Evolutionary conservation across 768 basidiomycete species (phyloP), one percentile per base, ranked within the genome.

Genomic region (Suillus plorans): DNA sequence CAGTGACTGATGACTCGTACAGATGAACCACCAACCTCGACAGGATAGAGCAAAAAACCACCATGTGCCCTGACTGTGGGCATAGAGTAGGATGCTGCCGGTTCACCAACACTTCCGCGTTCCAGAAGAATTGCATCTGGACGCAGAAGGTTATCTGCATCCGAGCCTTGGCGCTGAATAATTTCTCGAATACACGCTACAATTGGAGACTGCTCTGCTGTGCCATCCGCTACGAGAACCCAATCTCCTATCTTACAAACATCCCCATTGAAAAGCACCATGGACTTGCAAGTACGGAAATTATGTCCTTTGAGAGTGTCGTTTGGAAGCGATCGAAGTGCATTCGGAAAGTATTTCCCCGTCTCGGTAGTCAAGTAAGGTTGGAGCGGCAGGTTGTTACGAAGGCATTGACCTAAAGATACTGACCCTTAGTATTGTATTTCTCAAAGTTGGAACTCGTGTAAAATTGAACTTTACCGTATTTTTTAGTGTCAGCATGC

Each of bases 201-300:
- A 7, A 45, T 56, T 0, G 25, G 62, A 45, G 55, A 39, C 20
- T 8, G 22, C 13, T 7, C 37, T 18, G 9, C 20, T 16, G 20
- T 42, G 50, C 18, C 6, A 14, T 55, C n/a, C 16, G 4, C 34
- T 20, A 22, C 25, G 16, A 63, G 62, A 12, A 63, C 53, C 34
- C 52, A 63, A 20, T 52, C 39, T 13, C 55, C 39, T 5, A 63
- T 49, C 3, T 63, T 25, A 41, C 62, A 63, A 34, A 56, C 13
- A 56, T 63, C 50, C 3, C 62, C 53, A 63, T 63, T 63, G 6
- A 28, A 50, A 12, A 53, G 50, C 4, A 53, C 13, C 1, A 63
- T 20, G 8, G 52, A 63, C 39, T 63, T 52, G 62, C 62, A 63
- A 10, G 52, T 63, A 1, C 25, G 53, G 34, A 53, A 63, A 36